Base-by-base conservation (phyloP, 2,329 filamentous ascomycete species). In the Pestalotiopsis fici region DNA sequence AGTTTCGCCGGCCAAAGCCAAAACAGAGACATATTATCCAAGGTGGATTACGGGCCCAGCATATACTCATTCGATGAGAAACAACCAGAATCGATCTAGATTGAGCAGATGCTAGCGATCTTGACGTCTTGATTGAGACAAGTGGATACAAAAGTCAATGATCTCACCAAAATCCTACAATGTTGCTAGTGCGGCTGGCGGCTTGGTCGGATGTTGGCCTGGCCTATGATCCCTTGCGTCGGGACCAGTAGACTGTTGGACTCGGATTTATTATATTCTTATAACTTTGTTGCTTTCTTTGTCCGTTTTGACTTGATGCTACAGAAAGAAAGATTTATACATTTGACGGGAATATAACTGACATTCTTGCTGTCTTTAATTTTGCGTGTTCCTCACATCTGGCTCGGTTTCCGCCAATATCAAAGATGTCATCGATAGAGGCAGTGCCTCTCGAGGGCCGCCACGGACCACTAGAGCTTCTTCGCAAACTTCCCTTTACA, bases 401-500 rank as follows among this genome's bases (percentile, higher is more conserved):
- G 1, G 4, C 43, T 18, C 43, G 4, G 18, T 50, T 18, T 9
- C n/a, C 43, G 6, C 18, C 55, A 25, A 18, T 27, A 59, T 47
- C 37, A 43, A 47, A 63, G 15, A 63, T 63, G 39, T 47, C 39
- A 50, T 59, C 55, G 28, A 27, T 63, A 25, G 28, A 63, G 11
- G 27, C 35, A 13, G 60, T 63, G 15, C 54, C 31, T 4, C 56
- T 69, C 4, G 21, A 56, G 5, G 65, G 65, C 4, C 67, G 61
- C 13, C 21, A 28, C 4, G 67, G 67, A 13, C 27, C 23, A 9
- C 59, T 69, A 25, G 67, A 69, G 21, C 37, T 69, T 18, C 65
- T 69, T n/a, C 65, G 35, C 62, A 57, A 57, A 50, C 37, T 67
- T 25, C 67, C 67, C 12, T 18, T n/a, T 2, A 31, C 27, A 12